Base-by-base conservation (phyloP, 176 grass and related monocot species). In the Elymus sibiricus region DNA sequence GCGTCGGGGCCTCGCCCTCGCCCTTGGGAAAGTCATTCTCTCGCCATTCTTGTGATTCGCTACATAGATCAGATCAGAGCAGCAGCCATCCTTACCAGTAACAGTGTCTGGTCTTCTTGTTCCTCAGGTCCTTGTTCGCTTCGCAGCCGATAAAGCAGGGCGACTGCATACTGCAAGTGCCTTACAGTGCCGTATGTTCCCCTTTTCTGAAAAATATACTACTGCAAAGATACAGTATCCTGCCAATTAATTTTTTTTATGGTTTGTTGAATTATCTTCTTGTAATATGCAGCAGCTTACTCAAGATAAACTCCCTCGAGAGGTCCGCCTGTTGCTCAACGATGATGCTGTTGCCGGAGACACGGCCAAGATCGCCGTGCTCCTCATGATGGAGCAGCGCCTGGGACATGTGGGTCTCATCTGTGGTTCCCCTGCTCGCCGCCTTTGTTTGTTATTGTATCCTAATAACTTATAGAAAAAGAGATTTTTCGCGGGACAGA, bases 331-430 rank as follows among this genome's bases (percentile, higher is more conserved):
- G 17, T 72, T 64, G 61, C 80, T 91, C 15, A 51, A 66, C 28
- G 74, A 64, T 39, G 74, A 37, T 25, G 29, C 55, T 87, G 64
- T 51, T 21, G 44, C 84, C 7, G 84, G 22, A 17, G 79, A 82
- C 73, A 64, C 85, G 32, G 24, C 87, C 76, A 80, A 80, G 66
- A 11, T 87, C 25, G 89, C 73, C 7, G 37, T 82, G 74, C 84
- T 94, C 78, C 87, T 94, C 66, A 77, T 91, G 78, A 90, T 86
- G 74, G 92, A 91, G 84, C 66, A 87, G 70, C 51, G 87, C 53
- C 13, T 82, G 32, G 84, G 77, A 85, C 39, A 32, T 34, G 92
- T 94, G 83, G 2, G 70, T 40, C 5, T 42, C 15, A 4, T 37
- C 17, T 66, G 28, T 27, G 1, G 9, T 22, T 61, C n/a, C 9